Base-by-base conservation (phyloP, 306 rosid genomes). In the Cucurbita ficifolia region DNA sequence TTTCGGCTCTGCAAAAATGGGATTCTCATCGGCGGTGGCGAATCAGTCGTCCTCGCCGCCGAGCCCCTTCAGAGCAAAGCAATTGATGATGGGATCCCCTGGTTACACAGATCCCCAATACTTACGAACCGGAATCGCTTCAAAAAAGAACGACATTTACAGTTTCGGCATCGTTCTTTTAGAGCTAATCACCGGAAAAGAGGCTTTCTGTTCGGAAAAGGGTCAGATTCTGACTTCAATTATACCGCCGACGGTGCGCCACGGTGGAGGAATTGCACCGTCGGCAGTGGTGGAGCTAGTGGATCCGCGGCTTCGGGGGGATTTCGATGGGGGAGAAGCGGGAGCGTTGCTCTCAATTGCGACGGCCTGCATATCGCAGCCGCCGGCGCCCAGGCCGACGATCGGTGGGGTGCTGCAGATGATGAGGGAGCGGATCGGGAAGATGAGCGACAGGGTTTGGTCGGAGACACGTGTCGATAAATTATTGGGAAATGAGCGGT, bases 61-160 rank as follows among this genome's bases (percentile, higher is more conserved):
- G 5, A 71, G 64, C 5, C 79, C 79, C 9, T 38, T 68, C 45
- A 38, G 76, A 67, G 67, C 50, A 35, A 77, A 77, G 64, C 72
- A 36, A n/a, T n/a, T 76, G 51, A 76, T 85, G 89, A 76, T 78
- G 83, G 89, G 89, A 1, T 85, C 89, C 7, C 89, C 89, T 0
- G 89, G 89, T 8, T 85, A 82, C 75, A 83, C 86, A 2, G 89
- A 85, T 72, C 89, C 89, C 22, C 83, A 80, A 58, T 85, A 85
- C 18, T 38, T 85, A 10, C 75, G 81, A 56, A 85, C 89, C 1
- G 89, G 89, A 55, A 57, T 85, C 46, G 86, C 87, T 4, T 85
- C 89, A 4, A 85, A 85, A 80, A 85, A 85, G 73, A 85, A 80
- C 56, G 89, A 85, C 22, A 74, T 85, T 18, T 85, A 85, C 75